Base-by-base conservation (phyloP, 2,329 filamentous ascomycete species). In the Ilyonectria destructans region DNA sequence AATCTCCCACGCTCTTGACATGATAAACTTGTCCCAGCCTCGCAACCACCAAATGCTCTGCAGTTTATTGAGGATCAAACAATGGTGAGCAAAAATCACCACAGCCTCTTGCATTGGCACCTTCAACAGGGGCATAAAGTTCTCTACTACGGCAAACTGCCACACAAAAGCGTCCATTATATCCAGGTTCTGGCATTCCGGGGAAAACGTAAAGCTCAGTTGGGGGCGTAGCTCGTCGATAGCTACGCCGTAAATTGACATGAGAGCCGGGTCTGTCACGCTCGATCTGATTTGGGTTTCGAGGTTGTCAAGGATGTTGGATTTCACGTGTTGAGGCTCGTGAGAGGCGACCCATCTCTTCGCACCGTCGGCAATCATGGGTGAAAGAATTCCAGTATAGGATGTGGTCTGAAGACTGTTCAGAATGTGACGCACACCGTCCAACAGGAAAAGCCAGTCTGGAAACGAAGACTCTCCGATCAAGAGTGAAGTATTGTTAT, bases 81-180 rank as follows among this genome's bases (percentile, higher is more conserved):
- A 40, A 15, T 23, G 37, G 8, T 56, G 33, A 17, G 21, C 33
- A 23, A 56, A 56, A n/a, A 56, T 56, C 2, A 26, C 54, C 12
- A 56, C 35, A 0, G 35, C 54, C 13, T 43, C 54, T 21, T 56
- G 54, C 37, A 1, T 43, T 12, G 19, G 33, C 8, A 23, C 15
- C 13, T 56, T 56, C 13, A 56, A 23, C 3, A 56, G 35, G 2
- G n/a, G 54, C 33, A 56, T 56, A 21, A 56, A 56, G 5, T 15
- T 9, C 10, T 56, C 19, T n/a, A 35, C 19, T 10, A 56, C 21
- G 19, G 9, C 23, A n/a, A 37, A 43, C 9, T 56, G 35, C 19
- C n/a, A 43, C 23, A 56, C 10, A 26, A 56, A 56, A 4, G 54
- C 54, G 26, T 56, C 54, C 54, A 43, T 56, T 6, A 56, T 56